Evolutionary conservation across 2,329 filamentous ascomycete genomes (phyloP).

Genomic region (Cytospora leucostoma): DNA sequence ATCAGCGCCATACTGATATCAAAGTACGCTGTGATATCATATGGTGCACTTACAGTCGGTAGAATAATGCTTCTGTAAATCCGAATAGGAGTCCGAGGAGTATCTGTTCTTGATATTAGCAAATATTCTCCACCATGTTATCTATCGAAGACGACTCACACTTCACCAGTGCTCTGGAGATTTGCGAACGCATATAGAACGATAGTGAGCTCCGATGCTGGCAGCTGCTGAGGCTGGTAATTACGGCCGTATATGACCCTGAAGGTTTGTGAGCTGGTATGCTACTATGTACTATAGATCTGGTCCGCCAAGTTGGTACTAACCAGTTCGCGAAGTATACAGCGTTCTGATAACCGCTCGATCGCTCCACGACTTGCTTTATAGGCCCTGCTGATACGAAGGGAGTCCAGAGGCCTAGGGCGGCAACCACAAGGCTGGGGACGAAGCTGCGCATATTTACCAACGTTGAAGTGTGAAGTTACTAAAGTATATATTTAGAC

Average conservation of each 20-base stretch:
- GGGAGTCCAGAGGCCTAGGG: neutral
- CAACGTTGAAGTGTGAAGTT: neutral
- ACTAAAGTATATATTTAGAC: neutral
- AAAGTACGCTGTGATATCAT: too few species aligned
- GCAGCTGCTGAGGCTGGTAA: slow-evolving; percentile 71
- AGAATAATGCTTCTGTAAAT: slow-evolving; percentile 72
- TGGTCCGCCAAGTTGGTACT: slow-evolving; percentile 18
- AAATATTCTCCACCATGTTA: neutral
- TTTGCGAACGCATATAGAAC: slow-evolving; percentile 84
- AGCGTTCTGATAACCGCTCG: slow-evolving; percentile 44
- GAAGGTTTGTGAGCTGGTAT: neutral
- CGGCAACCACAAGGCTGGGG: neutral
- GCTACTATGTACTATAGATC: neutral
- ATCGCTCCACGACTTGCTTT: slow-evolving; percentile 7
- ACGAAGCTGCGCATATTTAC: slow-evolving; percentile 9
- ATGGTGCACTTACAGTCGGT: slow-evolving; percentile 56
- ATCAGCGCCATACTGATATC: neutral
- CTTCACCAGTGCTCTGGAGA: slow-evolving; percentile 68
- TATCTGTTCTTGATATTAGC: slow-evolving; percentile 48
- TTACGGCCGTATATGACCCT: slow-evolving; percentile 75
- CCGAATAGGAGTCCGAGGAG: slow-evolving; percentile 69
- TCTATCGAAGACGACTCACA: slow-evolving; percentile 49
- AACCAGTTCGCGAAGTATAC: slow-evolving; percentile 55
- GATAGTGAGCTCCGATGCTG: slow-evolving; percentile 70
- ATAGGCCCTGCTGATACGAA: slow-evolving; percentile 14